Base-by-base conservation (phyloP, 2,329 filamentous ascomycete genomes). In the Pseudogymnoascus sp. region DNA sequence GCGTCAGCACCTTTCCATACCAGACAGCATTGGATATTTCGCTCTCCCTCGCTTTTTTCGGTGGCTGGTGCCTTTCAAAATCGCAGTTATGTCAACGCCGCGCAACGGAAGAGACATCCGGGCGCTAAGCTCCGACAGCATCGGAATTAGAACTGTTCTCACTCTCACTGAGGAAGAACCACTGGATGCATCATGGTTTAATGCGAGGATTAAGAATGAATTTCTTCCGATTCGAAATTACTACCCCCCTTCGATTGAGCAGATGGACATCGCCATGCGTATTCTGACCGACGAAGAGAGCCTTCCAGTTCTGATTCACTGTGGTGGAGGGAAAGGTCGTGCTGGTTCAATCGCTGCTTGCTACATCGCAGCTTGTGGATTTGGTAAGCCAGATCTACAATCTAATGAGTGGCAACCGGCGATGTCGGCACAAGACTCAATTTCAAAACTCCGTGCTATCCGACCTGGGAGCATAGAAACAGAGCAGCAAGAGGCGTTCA, bases 261-360 rank as follows among this genome's bases (percentile, higher is more conserved):
- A 67, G 43, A 65, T 62, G 53, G 65, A 67, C 43, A 59, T 61
- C 1, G 56, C 61, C 2, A 38, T 67, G 11, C 35, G 46, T 24
- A 10, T 65, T 35, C 59, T 67, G n/a, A 33, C 62, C 2, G 33
- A 63, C 2, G 65, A 65, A 22, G 38, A 60, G 4, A 61, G 50
- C 2, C 24, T n/a, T 11, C 43, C 40, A 7, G 65, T 62, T 10
- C 50, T 67, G 4, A 62, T 67, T n/a, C 66, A 67, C 40, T 67
- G 66, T 33, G 66, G 66, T 19, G 66, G 65, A 12, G 66, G 66
- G 10, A 67, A 67, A 38, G 66, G 66, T 10, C 66, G 66, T 3
- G 65, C 66, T 14, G 66, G 66, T 16, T 65, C 65, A 7, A 43
- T 67, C 8, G 63, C 66, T 16, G 65, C 65, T 12, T 65, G 63